Percentiles rank a stretch among this genome's conserved stretches.
These are phyloP conservation scores for Diaporthe caulivora DNA, from an alignment of 2,329 filamentous ascomycete species.

Conservation along the genomic window DNA sequence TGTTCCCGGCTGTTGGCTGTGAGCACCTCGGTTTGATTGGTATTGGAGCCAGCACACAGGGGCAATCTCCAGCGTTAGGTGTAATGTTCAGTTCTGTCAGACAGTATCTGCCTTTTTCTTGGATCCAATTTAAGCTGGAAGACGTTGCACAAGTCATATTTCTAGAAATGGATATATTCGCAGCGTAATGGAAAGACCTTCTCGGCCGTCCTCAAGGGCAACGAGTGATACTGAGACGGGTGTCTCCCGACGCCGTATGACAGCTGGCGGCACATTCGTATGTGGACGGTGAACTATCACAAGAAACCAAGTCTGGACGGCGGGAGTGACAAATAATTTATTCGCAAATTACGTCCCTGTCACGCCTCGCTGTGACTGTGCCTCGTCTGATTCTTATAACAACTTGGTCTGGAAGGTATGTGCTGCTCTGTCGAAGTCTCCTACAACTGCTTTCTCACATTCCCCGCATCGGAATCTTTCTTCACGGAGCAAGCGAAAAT, in stretches of 20 bases:
- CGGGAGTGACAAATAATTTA: background rate
- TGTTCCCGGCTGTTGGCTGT: background rate
- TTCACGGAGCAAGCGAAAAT: background rate
- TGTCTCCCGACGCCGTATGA: conserved; percentile 30
- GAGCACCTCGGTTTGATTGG: background rate
- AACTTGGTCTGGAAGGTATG: background rate
- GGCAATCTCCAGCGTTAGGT: background rate
- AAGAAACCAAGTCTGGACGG: background rate
- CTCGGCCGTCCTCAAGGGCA: background rate
- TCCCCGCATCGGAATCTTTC: background rate
- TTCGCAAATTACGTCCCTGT: background rate
- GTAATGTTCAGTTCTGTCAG: background rate
- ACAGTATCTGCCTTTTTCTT: conserved; percentile 7
- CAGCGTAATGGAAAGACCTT: background rate
- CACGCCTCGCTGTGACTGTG: background rate
- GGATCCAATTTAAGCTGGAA: conserved; percentile 1
- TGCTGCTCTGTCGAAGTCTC: background rate
- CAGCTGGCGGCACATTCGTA: conserved; percentile 3
- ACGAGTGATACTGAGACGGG: conserved; percentile 25
- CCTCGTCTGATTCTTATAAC: background rate
- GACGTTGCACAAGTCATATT: background rate
- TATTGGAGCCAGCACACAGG: conserved; percentile 1
- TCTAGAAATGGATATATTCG: conserved; percentile 19
- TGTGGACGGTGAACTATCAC: background rate
- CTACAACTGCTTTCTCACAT: background rate